Percentiles rank a stretch among this genome's conserved stretches.
Conservation (phyloP, 768 basidiomycete species). For the Psilocybe cubensis region DNA sequence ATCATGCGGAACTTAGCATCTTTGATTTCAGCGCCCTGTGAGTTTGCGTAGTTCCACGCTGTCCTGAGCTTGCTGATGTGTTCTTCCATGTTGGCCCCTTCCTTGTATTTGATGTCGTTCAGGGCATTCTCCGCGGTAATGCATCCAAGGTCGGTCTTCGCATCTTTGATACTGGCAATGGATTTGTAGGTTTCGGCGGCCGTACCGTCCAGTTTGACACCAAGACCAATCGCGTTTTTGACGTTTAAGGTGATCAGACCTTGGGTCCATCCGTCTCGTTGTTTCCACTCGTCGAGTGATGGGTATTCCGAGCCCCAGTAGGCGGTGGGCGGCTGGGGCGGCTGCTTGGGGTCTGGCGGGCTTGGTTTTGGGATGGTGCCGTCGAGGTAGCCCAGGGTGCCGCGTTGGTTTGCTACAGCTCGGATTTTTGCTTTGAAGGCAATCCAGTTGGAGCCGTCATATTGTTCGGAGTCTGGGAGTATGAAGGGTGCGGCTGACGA, state of each 20-base stretch:
- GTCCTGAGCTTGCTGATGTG: slow-evolving; percentile 17
- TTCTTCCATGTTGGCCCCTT: slow-evolving; percentile 15
- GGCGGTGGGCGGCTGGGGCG: background rate
- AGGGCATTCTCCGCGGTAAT: slow-evolving; percentile 14
- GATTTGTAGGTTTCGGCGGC: slow-evolving; percentile 22
- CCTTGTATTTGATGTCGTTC: slow-evolving; percentile 1
- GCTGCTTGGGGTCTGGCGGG: background rate
- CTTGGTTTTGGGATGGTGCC: slow-evolving; percentile 4
- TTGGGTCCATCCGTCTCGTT: slow-evolving; percentile 19
- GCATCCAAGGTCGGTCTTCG: slow-evolving; percentile 10
- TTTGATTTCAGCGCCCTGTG: slow-evolving; percentile 4
- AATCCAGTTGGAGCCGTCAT: slow-evolving; percentile 12
- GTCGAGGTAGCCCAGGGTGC: slow-evolving; percentile 11
- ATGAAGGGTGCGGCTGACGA: slow-evolving; percentile 3
- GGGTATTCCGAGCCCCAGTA: slow-evolving; percentile 16
- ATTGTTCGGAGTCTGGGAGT: slow-evolving; percentile 4
- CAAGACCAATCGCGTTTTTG: slow-evolving; percentile 26
- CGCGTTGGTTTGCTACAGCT: background rate
- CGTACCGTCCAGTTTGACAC: slow-evolving; percentile 21
- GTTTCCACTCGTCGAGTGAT: slow-evolving; percentile 20
- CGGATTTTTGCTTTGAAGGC: slow-evolving; percentile 9
- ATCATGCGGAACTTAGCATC: slow-evolving; percentile 22
- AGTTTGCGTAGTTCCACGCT: slow-evolving; percentile 3
- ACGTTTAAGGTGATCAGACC: slow-evolving; percentile 23
- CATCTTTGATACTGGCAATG: slow-evolving; percentile 12